phyloP scores from a whole-genome alignment of 179 eudicot genomes.

The Patellifolia procumbens region DNA sequence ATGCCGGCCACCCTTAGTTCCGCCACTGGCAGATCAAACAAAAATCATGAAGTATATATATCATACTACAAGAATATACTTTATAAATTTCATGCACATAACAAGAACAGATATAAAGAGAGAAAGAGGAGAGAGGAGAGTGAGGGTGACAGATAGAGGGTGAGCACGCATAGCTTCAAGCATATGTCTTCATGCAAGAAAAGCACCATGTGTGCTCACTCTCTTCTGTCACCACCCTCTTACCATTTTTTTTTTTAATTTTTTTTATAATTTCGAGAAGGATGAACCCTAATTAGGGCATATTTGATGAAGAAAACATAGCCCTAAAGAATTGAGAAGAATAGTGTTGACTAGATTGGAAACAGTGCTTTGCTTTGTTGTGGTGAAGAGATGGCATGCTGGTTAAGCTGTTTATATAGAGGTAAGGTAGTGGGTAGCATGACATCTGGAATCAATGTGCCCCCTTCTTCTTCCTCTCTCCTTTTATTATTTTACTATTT shows the following conservation, averaged over 20 bases:
- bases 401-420: constrained; percentile 39
- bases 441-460: constrained; percentile 17
- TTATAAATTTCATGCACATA: not conserved
- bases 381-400: constrained; percentile 31
- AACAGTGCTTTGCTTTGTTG: constrained; percentile 35
- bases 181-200: constrained; percentile 50
- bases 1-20: no score
- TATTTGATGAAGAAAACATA: not conserved
- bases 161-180: constrained; percentile 76
- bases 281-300: constrained; percentile 17
- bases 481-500: constrained; percentile 1
- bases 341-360: constrained; percentile 25
- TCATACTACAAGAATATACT: not conserved
- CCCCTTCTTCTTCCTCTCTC: not conserved
- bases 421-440: not conserved
- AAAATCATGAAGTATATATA: no score
- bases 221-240: constrained; percentile 86
- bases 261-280: not conserved
- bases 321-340: not conserved
- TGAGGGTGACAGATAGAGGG: constrained; percentile 62
- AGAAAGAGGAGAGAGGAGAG: constrained; percentile 3
- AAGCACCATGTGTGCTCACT: constrained; percentile 80
- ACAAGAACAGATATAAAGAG: not conserved
- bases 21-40: not conserved
- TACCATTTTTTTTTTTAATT: constrained; percentile 16